Evolutionary conservation across 345 rosid genomes (phyloP).

Genomic region (Syzygium aqueum): DNA sequence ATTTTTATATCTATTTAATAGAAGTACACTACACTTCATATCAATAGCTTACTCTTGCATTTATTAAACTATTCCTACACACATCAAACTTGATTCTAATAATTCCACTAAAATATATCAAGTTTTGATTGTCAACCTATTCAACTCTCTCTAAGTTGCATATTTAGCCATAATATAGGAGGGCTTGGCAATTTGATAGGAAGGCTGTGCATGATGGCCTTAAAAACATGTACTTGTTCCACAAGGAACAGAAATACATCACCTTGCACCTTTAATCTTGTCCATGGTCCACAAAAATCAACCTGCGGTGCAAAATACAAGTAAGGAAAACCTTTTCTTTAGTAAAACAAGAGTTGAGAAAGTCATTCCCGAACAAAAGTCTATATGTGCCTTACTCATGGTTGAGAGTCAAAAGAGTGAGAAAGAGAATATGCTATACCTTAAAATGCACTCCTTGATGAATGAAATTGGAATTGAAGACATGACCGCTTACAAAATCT

Average conservation of each 20-base stretch:
- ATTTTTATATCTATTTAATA: too few relatives aligned
- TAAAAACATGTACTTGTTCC: not conserved
- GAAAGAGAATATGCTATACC: not conserved
- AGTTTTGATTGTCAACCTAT: not conserved
- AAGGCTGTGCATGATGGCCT: not conserved
- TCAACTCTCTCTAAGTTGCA: not conserved
- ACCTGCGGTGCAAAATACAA: not conserved
- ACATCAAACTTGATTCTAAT: too few relatives aligned
- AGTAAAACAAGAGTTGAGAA: not conserved
- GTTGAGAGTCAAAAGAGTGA: not conserved
- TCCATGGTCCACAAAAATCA: not conserved
- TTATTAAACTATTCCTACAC: not conserved
- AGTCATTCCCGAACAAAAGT: not conserved
- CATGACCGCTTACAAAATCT: not conserved
- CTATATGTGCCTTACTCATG: not conserved
- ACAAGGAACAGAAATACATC: not conserved
- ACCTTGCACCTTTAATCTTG: not conserved
- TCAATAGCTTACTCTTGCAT: not conserved
- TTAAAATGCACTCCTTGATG: not conserved
- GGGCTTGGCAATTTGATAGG: not conserved
- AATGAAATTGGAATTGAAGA: not conserved
- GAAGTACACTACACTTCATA: too few relatives aligned
- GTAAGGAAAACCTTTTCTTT: not conserved
- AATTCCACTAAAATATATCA: not conserved
- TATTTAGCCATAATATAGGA: not conserved